Base-by-base conservation (phyloP, 805 yeast species). In the Spathaspora girioi region DNA sequence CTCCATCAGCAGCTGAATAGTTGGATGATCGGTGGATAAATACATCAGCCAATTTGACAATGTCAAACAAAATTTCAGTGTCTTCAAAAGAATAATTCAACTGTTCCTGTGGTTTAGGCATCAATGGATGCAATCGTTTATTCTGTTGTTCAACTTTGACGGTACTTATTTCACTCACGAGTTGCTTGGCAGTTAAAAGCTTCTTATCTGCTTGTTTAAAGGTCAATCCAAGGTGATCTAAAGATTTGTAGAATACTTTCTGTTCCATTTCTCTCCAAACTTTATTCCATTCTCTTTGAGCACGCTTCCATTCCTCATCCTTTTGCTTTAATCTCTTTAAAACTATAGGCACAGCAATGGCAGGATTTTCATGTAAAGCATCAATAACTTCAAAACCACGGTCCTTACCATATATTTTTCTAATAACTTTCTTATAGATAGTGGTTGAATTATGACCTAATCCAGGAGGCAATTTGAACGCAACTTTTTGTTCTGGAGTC, bases 231-330 rank as follows among this genome's bases (percentile, higher is more conserved):
- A 93, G 75, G 67, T 94, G 99, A 66, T 94, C 99, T 57, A 94
- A 76, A 2, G 97, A 89, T 68, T 94, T 94, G 75, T 84, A 89
- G 67, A 88, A 92, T 0, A 91, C 96, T 62, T 90, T 92, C 64
- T 92, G 97, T 68, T 94, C 99, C 71, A 96, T 84, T 70, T 93
- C 98, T 64, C 99, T 84, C 99, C 99, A 94, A 12, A 91, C 96
- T 66, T 93, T 93, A 70, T 93, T 93, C 98, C 99, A 94, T 67
- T 94, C 98, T 61, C 98, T 83, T 62, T 93, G 99, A 1, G 97
- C 92, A 55, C 97, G 82, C 68, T 90, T 88, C 99, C 99, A 94
- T 70, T 94, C 99, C 69, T 94, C 98, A 66, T 94, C 98, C 70
- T 94, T 94, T 70, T 94, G 98, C 70, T 94, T 94, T 65, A 94